Evolutionary conservation across 2,329 filamentous ascomycete species (phyloP).

Genomic region (Epichloe brachyelytri): DNA sequence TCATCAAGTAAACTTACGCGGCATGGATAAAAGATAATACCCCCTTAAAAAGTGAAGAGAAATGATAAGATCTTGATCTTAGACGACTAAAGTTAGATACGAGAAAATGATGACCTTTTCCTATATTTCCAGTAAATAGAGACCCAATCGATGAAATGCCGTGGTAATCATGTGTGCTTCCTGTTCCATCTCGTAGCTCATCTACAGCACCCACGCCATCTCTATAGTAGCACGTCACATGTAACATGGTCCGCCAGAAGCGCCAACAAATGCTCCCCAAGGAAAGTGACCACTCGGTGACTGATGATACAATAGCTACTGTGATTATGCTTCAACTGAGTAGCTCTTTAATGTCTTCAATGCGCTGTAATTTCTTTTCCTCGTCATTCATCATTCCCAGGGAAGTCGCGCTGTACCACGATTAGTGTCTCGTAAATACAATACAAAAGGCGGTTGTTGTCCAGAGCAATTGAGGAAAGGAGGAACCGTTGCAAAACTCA

Average conservation of each 20-base stretch:
- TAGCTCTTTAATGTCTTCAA: conserved; percentile 89
- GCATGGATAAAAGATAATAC: background rate
- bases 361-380: conserved; percentile 77
- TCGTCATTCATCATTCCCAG: conserved; percentile 92
- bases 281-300: background rate
- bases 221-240: too few species aligned
- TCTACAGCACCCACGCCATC: background rate
- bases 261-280: background rate
- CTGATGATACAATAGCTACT: background rate
- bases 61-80: background rate
- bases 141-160: too few species aligned
- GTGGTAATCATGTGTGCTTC: too few species aligned
- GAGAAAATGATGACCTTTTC: background rate
- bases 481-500: conserved; percentile 33
- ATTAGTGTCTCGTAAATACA: too few species aligned
- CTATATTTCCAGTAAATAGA: too few species aligned
- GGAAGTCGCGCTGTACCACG: conserved; percentile 60
- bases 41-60: background rate
- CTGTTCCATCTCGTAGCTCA: background rate
- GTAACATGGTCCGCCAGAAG: background rate
- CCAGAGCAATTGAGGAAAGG: background rate
- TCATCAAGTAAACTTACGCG: conserved; percentile 16
- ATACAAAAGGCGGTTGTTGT: too few species aligned
- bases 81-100: background rate
- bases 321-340: conserved; percentile 41